These are phyloP conservation scores for Onygena corvina DNA, from an alignment of 2,329 filamentous ascomycete species.

Conservation along the genomic window DNA sequence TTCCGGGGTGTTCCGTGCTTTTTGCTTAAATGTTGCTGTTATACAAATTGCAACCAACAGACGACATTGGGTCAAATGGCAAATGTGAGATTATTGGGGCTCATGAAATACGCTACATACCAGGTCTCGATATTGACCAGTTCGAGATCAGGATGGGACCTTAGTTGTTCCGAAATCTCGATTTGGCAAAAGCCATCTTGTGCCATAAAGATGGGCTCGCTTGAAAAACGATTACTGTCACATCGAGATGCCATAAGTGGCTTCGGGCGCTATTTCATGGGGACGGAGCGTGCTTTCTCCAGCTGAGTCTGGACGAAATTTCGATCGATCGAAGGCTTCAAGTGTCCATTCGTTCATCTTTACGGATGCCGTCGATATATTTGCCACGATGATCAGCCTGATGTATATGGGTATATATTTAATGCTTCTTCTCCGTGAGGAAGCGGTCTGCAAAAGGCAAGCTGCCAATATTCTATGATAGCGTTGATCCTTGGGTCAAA, in stretches of 20 bases:
- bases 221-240: too few species aligned
- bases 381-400: background rate
- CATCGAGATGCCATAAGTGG: background rate
- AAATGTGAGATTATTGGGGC: background rate
- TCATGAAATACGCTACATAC: background rate
- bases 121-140: background rate
- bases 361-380: too few species aligned
- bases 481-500: background rate
- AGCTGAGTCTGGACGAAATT: too few species aligned
- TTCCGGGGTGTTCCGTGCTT: background rate
- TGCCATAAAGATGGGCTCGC: too few species aligned
- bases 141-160: background rate
- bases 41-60: slow-evolving; percentile 2
- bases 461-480: background rate
- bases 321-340: too few species aligned
- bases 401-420: background rate
- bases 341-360: too few species aligned
- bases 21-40: background rate
- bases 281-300: too few species aligned
- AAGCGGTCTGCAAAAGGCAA: background rate
- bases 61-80: background rate
- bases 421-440: too few species aligned
- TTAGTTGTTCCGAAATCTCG: background rate
- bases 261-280: background rate
- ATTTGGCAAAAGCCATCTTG: background rate